Evolutionary conservation across 164 flowering plant species (phyloP).

Genomic region (Macadamia tetraphylla): DNA sequence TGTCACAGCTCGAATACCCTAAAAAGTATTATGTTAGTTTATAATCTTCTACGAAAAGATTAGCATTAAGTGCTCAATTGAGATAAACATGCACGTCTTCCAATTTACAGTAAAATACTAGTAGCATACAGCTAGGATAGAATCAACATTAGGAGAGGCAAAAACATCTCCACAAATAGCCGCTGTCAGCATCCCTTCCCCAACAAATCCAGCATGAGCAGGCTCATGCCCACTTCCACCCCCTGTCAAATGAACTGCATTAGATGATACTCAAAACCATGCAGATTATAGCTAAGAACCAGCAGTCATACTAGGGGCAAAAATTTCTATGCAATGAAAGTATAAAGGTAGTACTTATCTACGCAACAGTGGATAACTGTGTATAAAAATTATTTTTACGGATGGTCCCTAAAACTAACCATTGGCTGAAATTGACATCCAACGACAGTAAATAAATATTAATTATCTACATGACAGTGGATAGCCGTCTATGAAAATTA

Average conservation of each 20-base stretch:
- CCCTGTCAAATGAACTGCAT: constrained; percentile 32
- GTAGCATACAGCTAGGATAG: constrained; percentile 77
- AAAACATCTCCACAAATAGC: constrained; percentile 94
- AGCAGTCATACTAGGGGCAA: not conserved
- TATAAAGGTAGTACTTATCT: no score
- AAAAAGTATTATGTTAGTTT: constrained; percentile 16
- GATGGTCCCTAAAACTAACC: no score
- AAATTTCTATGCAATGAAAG: not conserved
- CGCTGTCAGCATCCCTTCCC: constrained; percentile 96
- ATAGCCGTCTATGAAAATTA: no score
- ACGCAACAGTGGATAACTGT: no score
- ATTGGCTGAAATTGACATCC: no score
- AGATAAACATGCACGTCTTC: not conserved
- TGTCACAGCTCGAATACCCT: constrained; percentile 99
- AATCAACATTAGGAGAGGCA: constrained; percentile 83
- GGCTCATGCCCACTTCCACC: constrained; percentile 99
- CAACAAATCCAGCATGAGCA: constrained; percentile 96
- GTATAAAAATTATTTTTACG: no score
- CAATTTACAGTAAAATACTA: not conserved
- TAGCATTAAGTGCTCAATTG: constrained; percentile 1
- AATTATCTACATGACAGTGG: no score
- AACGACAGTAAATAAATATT: no score
- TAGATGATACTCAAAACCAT: constrained; percentile 1
- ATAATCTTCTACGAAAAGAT: not conserved
- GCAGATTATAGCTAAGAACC: not conserved